Evolutionary conservation across 2,329 filamentous ascomycete species (phyloP).

Genomic region (Colletotrichum sansevieriae): DNA sequence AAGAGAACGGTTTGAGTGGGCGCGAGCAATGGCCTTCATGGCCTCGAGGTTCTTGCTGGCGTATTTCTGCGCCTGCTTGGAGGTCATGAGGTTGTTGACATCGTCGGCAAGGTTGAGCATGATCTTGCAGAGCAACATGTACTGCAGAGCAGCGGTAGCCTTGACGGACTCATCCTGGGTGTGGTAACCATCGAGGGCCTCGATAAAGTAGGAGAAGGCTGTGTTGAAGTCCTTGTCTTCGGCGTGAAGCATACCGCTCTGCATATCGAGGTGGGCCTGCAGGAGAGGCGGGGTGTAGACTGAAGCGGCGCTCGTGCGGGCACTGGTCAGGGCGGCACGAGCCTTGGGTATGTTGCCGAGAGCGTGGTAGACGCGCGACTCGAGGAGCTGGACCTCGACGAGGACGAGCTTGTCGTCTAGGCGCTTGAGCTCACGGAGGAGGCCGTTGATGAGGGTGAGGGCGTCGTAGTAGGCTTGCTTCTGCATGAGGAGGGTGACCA

Average conservation of each 20-base stretch:
- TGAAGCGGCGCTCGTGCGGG: conserved; percentile 93
- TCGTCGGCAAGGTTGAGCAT: conserved; percentile 98
- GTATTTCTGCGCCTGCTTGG: conserved; percentile 97
- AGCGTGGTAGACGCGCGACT: conserved; percentile 97
- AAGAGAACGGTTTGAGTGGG: conserved; percentile 93
- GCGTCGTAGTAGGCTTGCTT: conserved; percentile 99
- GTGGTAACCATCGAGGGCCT: conserved; percentile 97
- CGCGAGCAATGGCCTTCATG: conserved; percentile 98
- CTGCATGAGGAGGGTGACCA: conserved; percentile 94
- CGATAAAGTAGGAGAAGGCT: conserved; percentile 98
- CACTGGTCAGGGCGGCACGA: conserved; percentile 92
- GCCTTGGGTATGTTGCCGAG: conserved; percentile 97
- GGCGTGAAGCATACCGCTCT: conserved; percentile 98
- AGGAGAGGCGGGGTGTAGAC: conserved; percentile 97
- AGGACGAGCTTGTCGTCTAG: conserved; percentile 98
- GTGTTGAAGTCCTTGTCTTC: conserved; percentile 99
- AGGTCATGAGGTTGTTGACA: conserved; percentile 93
- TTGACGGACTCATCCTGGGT: conserved; percentile 88
- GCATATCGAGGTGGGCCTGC: conserved; percentile 98
- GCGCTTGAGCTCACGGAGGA: conserved; percentile 96
- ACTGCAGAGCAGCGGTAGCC: conserved; percentile 97
- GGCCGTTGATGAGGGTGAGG: conserved; percentile 94
- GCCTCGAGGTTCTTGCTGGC: conserved; percentile 95
- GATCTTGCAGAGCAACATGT: conserved; percentile 99
- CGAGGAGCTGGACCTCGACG: conserved; percentile 96